Conservation (phyloP, 495 filamentous ascomycete genomes). For the Hyaloscypha variabilis region DNA sequence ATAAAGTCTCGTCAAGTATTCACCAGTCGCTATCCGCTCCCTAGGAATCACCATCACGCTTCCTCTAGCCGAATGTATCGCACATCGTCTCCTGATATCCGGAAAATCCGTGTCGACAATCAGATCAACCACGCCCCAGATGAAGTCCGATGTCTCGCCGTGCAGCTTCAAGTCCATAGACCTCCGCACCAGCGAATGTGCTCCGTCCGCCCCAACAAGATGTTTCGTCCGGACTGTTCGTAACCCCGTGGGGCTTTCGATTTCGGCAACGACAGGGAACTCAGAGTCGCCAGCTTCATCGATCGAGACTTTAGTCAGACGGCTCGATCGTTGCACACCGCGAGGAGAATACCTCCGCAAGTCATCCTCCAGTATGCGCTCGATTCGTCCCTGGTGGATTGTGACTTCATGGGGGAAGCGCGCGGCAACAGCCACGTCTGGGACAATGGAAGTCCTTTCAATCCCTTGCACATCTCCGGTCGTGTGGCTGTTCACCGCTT, state of each 20-base stretch:
- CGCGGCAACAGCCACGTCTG: slow-evolving; percentile 48
- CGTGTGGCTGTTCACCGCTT: slow-evolving; percentile 7
- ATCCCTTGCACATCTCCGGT: slow-evolving; percentile 29
- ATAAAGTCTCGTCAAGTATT: slow-evolving; percentile 32
- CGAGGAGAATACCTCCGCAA: slow-evolving; percentile 28
- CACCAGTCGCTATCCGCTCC: slow-evolving; percentile 43
- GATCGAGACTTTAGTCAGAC: slow-evolving; percentile 16
- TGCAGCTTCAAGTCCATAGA: slow-evolving; percentile 28
- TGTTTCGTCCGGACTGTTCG: slow-evolving; percentile 31
- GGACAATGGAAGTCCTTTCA: slow-evolving; percentile 42
- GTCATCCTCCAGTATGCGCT: slow-evolving; percentile 35
- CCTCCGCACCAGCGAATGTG: slow-evolving; percentile 34
- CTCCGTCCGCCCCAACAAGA: slow-evolving; percentile 38
- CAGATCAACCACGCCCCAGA: slow-evolving; percentile 46
- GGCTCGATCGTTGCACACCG: slow-evolving; percentile 15
- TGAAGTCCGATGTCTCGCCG: slow-evolving; percentile 36
- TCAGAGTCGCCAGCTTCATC: slow-evolving; percentile 24
- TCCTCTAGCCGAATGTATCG: slow-evolving; percentile 46
- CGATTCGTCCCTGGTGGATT: slow-evolving; percentile 37
- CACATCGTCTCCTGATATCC: slow-evolving; percentile 37
- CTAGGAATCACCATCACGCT: slow-evolving; percentile 40
- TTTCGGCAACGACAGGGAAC: slow-evolving; percentile 22
- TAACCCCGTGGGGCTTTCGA: slow-evolving; percentile 14
- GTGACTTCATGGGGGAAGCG: slow-evolving; percentile 43
- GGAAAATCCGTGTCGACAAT: slow-evolving; percentile 42